These are phyloP conservation scores for Dillenia turbinata DNA, from an alignment of 164 flowering plant species.

Conservation along the genomic window DNA sequence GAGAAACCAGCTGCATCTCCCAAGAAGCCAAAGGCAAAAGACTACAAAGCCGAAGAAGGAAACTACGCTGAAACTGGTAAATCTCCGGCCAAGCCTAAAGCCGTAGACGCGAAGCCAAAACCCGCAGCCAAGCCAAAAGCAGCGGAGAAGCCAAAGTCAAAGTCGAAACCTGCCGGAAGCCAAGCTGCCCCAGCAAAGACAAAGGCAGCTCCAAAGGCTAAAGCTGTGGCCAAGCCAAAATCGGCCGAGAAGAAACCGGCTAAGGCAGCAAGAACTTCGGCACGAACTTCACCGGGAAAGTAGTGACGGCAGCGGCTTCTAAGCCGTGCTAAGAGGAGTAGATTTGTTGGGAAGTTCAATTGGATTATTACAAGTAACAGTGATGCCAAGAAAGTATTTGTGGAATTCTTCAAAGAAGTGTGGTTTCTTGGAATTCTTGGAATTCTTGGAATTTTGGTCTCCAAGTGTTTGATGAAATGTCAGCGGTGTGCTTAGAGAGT, in stretches of 20 bases:
- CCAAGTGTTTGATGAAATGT: too few species aligned
- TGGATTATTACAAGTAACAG: too few species aligned
- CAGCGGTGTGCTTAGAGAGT: too few species aligned
- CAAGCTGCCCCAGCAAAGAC: conserved; percentile 5
- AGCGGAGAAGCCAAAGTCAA: conserved; percentile 2
- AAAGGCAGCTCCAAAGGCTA: not conserved
- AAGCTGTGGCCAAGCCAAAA: not conserved
- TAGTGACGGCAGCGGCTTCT: conserved; percentile 6
- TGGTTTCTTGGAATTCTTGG: too few species aligned
- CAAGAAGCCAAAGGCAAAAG: not conserved
- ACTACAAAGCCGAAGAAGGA: not conserved
- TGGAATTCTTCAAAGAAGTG: too few species aligned
- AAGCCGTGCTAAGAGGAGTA: conserved; percentile 10
- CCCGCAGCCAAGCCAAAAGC: conserved; percentile 17
- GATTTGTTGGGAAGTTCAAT: too few species aligned
- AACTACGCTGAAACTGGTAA: conserved; percentile 13
- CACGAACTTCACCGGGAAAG: not conserved
- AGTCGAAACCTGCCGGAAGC: conserved; percentile 15
- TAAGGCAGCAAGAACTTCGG: not conserved
- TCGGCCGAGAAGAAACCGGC: not conserved
- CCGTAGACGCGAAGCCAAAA: conserved; percentile 24
- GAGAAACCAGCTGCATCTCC: conserved; percentile 11
- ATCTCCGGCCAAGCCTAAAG: conserved; percentile 13
- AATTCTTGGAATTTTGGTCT: too few species aligned
- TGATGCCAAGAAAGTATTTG: too few species aligned